Base-by-base conservation (phyloP, 805 yeast species). In the Suhomyces xylopsoci region DNA sequence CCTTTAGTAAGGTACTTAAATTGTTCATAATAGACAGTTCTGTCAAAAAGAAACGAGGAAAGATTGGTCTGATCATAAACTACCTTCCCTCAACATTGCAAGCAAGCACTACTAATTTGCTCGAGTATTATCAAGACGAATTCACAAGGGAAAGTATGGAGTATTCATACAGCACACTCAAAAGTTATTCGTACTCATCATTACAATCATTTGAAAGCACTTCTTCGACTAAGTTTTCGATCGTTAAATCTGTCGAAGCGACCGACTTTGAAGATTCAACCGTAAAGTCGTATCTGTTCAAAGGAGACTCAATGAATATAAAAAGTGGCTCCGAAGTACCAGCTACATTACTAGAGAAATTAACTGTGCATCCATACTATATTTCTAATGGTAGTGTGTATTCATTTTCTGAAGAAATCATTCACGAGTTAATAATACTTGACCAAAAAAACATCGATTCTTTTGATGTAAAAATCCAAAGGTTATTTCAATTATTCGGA, bases 281-380 rank as follows among this genome's bases (percentile, higher is more conserved):
- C 3, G 51, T 52, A 26, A 52, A 45, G 40, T 38, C 48, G 9
- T 48, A 44, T 15, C n/a, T 30, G 10, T 46, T 44, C 15, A 41
- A 42, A 9, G 22, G 42, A 15, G 26, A 43, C 12, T 22, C 42
- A 2, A 44, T 50, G 20, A n/a, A 20, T 14, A n/a, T 30, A 1
- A 10, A 45, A n/a, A 30, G 17, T 8, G 46, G 52, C 50, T 6
- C 40, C 10, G 44, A 45, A 4, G 22, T 52, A 19, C 25, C 55
- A 4, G 26, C 34, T 26, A 24, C 9, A 6, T 43, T 52, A 28
- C 42, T 51, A 28, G 43, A 52, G 15, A 49, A 52, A n/a, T 41
- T 52, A 15, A 49, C 42, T 47, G 15, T 52, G 15, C 55, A 52
- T 22, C 55, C 55, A 8, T 52, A 38, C 22, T 41, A 42, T 26